Evolutionary conservation across 805 yeast species (phyloP).

Genomic region (Metschnikowia amazonensis): DNA sequence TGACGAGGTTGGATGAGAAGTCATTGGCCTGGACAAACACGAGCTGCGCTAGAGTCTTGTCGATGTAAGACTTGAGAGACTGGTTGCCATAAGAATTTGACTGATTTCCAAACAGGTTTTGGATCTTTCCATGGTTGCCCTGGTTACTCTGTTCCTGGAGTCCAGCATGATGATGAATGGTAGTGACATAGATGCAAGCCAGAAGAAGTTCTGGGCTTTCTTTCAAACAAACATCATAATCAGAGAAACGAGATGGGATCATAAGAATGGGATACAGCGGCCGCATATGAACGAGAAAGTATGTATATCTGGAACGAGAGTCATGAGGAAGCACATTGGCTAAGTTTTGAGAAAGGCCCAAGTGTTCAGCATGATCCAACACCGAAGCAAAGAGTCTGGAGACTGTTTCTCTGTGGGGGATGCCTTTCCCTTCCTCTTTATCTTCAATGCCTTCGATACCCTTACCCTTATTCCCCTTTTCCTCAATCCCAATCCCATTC

Average conservation of each 20-base stretch:
- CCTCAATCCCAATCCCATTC: background rate
- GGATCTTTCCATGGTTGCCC: too few relatives aligned
- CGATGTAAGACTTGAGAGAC: constrained; percentile 44
- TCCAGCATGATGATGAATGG: constrained; percentile 37
- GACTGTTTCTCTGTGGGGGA: too few relatives aligned
- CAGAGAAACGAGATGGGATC: constrained; percentile 31
- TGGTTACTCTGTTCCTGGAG: background rate
- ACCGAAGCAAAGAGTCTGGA: background rate
- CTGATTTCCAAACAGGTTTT: too few relatives aligned
- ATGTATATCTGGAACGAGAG: constrained; percentile 30
- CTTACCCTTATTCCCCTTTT: too few relatives aligned
- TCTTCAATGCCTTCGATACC: too few relatives aligned
- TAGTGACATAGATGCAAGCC: constrained; percentile 45
- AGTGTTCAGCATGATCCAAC: background rate
- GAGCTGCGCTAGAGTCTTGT: constrained; percentile 41
- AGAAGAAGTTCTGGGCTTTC: constrained; percentile 42
- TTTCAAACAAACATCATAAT: constrained; percentile 39
- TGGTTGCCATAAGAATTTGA: too few relatives aligned
- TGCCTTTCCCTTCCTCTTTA: too few relatives aligned
- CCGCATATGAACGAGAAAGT: constrained; percentile 37
- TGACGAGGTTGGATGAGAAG: constrained; percentile 40
- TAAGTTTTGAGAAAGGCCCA: background rate
- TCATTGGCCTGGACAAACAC: constrained; percentile 42
- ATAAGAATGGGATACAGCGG: constrained; percentile 49
- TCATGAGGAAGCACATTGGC: constrained; percentile 21